These are phyloP conservation scores for Alisma plantagoaquatica DNA, from an alignment of 106 monocot genomes.

Conservation along the genomic window DNA sequence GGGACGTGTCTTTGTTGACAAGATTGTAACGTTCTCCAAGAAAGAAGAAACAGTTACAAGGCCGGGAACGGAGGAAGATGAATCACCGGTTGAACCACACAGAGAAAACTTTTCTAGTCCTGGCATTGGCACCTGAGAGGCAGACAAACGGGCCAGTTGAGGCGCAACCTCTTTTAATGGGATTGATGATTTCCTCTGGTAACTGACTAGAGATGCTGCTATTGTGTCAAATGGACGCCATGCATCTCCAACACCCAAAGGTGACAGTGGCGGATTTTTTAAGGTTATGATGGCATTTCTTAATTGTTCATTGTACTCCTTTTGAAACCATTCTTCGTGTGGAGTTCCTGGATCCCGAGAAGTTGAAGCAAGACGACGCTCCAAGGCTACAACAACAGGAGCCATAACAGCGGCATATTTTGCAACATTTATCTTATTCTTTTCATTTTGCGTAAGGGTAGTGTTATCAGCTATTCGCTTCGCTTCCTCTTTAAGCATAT, in stretches of 20 bases:
- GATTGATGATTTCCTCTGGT: constrained; percentile 58
- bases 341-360: constrained; percentile 71
- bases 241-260: constrained; percentile 48
- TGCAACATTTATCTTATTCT: constrained; percentile 80
- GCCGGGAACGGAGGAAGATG: constrained; percentile 21
- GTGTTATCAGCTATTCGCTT: constrained; percentile 69
- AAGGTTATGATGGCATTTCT: constrained; percentile 64
- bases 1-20: constrained; percentile 95
- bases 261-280: constrained; percentile 69
- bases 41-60: constrained; percentile 84
- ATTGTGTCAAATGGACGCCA: constrained; percentile 83
- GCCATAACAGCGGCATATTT: constrained; percentile 97
- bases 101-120: constrained; percentile 72
- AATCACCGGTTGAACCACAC: constrained; percentile 10
- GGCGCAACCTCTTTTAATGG: constrained; percentile 80
- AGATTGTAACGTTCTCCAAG: constrained; percentile 56
- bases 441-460: constrained; percentile 65
- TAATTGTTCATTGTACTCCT: constrained; percentile 66
- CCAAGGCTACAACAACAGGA: constrained; percentile 91
- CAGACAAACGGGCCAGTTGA: constrained; percentile 43
- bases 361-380: constrained; percentile 87
- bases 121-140: constrained; percentile 96
- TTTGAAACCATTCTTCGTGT: constrained; percentile 87
- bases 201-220: constrained; percentile 66
- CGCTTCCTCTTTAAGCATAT: constrained; percentile 84